Evolutionary conservation across 805 yeast species (phyloP).

Genomic region (Candida railenensis): DNA sequence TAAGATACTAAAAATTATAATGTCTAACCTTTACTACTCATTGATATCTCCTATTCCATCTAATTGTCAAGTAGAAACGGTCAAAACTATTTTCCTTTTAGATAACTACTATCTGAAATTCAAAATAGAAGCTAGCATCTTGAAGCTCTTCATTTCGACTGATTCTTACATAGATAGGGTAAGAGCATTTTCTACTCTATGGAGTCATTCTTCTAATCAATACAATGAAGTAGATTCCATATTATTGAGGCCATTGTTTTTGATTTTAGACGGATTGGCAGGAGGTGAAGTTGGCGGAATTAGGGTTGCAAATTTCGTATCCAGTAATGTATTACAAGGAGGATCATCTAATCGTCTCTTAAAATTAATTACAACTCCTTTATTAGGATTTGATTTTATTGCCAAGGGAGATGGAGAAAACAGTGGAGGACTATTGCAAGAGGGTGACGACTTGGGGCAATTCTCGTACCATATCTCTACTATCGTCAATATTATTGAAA

Average conservation of each 20-base stretch:
- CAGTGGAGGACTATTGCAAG: constrained; percentile 16
- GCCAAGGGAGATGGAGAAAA: constrained; percentile 8
- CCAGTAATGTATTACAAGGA: constrained; percentile 33
- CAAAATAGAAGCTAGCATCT: constrained; percentile 71
- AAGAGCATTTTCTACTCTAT: constrained; percentile 60
- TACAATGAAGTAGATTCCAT: constrained; percentile 49
- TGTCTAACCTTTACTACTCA: constrained; percentile 55
- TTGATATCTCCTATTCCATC: constrained; percentile 48
- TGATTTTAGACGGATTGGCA: constrained; percentile 64
- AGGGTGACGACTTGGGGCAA: constrained; percentile 59
- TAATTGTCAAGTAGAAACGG: constrained; percentile 67
- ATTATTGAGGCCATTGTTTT: constrained; percentile 61
- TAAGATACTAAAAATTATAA: constrained; percentile 37
- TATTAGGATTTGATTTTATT: constrained; percentile 43
- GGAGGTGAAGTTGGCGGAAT: constrained; percentile 42
- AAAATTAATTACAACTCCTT: constrained; percentile 54
- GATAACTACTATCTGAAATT: constrained; percentile 51
- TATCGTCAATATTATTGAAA: constrained; percentile 49
- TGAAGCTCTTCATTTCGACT: constrained; percentile 48
- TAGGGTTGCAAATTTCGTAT: constrained; percentile 50
- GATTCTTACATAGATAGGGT: constrained; percentile 36
- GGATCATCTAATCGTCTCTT: constrained; percentile 65
- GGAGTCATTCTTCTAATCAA: constrained; percentile 63
- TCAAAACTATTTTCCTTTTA: constrained; percentile 61
- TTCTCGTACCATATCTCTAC: constrained; percentile 62